These are phyloP conservation scores for Canavalia gladiata DNA, from an alignment of 306 rosid species.

Conservation along the genomic window DNA sequence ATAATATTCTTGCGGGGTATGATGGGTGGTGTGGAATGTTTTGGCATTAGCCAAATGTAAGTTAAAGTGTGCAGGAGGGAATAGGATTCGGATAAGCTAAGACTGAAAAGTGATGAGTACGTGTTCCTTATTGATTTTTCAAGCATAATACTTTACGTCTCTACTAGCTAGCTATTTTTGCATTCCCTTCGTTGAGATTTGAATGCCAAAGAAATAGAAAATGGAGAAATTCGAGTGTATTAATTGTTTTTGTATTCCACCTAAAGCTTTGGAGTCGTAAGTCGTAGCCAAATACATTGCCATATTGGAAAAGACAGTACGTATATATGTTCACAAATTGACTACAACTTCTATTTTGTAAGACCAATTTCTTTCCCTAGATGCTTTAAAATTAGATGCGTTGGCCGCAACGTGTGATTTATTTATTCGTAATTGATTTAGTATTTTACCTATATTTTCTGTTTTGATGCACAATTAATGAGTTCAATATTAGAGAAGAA, in stretches of 20 bases:
- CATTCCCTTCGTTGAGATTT: neutral
- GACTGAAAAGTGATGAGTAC: neutral
- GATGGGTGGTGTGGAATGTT: slow-evolving; percentile 12
- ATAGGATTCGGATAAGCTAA: slow-evolving; percentile 2
- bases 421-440: too few species aligned
- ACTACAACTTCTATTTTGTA: neutral
- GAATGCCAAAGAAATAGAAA: neutral
- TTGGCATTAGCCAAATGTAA: slow-evolving; percentile 18
- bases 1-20: neutral
- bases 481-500: too few species aligned
- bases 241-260: neutral
- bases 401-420: too few species aligned
- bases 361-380: neutral
- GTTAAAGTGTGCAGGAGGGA: neutral
- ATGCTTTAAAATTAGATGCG: too few species aligned
- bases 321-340: neutral
- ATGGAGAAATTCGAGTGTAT: neutral
- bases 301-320: neutral
- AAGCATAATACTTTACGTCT: slow-evolving; percentile 9
- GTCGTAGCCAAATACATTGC: neutral
- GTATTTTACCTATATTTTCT: too few species aligned
- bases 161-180: neutral
- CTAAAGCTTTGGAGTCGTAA: neutral
- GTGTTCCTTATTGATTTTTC: neutral
- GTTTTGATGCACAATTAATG: too few species aligned